Conservation (phyloP, 2,329 filamentous ascomycete species). For the Aureobasidium pullulans region DNA sequence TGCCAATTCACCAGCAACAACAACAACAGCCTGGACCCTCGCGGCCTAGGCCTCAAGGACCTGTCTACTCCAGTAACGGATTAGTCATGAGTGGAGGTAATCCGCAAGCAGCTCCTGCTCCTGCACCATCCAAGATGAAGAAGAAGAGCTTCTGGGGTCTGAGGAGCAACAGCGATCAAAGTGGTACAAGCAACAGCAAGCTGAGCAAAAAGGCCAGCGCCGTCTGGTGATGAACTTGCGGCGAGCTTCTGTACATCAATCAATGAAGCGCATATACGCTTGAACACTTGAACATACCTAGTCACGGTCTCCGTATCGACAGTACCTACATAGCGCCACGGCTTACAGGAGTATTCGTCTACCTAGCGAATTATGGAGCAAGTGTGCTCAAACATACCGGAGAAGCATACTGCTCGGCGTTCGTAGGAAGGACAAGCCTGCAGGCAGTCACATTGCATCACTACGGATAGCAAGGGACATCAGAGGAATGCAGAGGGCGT, state of each 20-base stretch:
- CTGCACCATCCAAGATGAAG: slow-evolving; percentile 22
- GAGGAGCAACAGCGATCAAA: slow-evolving; percentile 25
- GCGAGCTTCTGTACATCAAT: neutral
- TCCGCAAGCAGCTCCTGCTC: slow-evolving; percentile 15
- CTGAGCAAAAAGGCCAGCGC: slow-evolving; percentile 19
- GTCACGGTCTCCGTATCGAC: neutral
- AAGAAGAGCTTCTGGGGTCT: slow-evolving; percentile 33
- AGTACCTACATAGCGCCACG: too few relatives aligned
- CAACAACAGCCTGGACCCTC: slow-evolving; percentile 16
- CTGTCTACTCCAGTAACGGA: slow-evolving; percentile 16
- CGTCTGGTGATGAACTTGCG: slow-evolving; percentile 15
- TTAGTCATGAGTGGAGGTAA: slow-evolving; percentile 29
- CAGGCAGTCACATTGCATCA: too few relatives aligned
- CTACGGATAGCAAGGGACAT: too few relatives aligned
- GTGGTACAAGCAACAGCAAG: slow-evolving; percentile 18
- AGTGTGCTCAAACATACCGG: too few relatives aligned
- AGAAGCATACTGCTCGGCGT: too few relatives aligned
- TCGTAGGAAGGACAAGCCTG: too few relatives aligned
- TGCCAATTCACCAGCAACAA: slow-evolving; percentile 14
- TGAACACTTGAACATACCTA: neutral
- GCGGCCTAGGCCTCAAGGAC: slow-evolving; percentile 22
- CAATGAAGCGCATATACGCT: neutral
- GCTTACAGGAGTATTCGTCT: too few relatives aligned
- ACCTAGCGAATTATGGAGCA: too few relatives aligned
- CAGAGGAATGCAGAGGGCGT: too few relatives aligned